These are phyloP conservation scores for Cicer chorassanicum DNA, from an alignment of 306 rosid species.

Conservation along the genomic window DNA sequence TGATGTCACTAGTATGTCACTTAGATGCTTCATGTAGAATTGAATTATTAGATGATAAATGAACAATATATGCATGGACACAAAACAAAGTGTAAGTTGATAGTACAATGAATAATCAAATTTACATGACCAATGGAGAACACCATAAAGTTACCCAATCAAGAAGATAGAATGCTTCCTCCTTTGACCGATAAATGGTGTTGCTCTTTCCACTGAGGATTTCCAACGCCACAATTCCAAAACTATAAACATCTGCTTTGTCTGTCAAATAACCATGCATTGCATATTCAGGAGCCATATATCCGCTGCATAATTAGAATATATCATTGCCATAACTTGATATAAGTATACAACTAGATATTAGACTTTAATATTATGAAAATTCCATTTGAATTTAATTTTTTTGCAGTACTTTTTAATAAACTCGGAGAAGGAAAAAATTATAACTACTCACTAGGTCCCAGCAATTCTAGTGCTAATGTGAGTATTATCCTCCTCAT, in stretches of 20 bases:
- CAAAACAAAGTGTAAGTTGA: neutral
- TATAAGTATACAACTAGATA: neutral
- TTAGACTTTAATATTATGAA: neutral
- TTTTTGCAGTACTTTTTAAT: neutral
- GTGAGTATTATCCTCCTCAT: slow-evolving; percentile 47
- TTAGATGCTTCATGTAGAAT: too few species aligned
- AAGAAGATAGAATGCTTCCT: slow-evolving; percentile 49
- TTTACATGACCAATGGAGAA: neutral
- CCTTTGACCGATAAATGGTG: slow-evolving; percentile 44
- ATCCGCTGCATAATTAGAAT: slow-evolving; percentile 35
- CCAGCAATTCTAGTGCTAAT: slow-evolving; percentile 64
- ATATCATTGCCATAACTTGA: slow-evolving; percentile 1
- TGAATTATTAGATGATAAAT: neutral
- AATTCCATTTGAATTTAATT: neutral
- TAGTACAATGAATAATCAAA: neutral
- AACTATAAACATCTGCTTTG: slow-evolving; percentile 73
- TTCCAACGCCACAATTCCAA: slow-evolving; percentile 65
- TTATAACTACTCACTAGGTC: slow-evolving; percentile 37
- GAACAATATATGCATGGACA: neutral
- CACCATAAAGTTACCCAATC: slow-evolving; percentile 48
- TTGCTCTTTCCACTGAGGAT: slow-evolving; percentile 58
- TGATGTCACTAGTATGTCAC: neutral
- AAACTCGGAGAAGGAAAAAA: neutral
- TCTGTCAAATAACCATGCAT: slow-evolving; percentile 65
- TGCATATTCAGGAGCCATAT: slow-evolving; percentile 81